phyloP scores from a whole-genome alignment of 352 stramenopile species.

The Phytophthora vignae region DNA sequence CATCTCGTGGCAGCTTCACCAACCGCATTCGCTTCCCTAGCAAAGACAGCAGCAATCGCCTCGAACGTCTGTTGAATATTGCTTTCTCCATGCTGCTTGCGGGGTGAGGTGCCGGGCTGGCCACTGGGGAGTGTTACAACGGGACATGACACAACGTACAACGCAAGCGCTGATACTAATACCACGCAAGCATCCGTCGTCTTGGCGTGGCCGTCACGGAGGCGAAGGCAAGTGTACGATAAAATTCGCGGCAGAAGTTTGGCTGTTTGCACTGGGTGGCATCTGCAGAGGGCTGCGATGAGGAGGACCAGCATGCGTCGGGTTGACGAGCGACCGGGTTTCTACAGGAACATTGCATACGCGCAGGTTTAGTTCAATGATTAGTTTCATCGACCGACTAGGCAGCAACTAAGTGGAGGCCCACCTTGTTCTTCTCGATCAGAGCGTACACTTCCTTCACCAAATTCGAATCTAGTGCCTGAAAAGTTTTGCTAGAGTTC shows the following conservation, averaged over 20 bases:
- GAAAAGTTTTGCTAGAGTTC: conserved; percentile 45
- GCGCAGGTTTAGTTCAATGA: neutral
- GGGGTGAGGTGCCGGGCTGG: conserved; percentile 5
- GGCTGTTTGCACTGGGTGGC: conserved; percentile 38
- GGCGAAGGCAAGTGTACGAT: conserved; percentile 51
- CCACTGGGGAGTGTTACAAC: conserved; percentile 12
- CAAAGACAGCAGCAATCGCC: conserved; percentile 43
- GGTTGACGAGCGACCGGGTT: conserved; percentile 56
- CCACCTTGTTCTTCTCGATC: conserved; percentile 75
- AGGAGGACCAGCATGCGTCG: conserved; percentile 60
- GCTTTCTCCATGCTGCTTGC: conserved; percentile 8
- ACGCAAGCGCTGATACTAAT: conserved; percentile 53
- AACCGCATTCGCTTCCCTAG: conserved; percentile 51
- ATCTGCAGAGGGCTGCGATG: conserved; percentile 61
- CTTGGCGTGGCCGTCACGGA: conserved; percentile 64
- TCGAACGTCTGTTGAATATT: conserved; percentile 34
- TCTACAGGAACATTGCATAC: conserved; percentile 27
- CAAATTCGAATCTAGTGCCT: conserved; percentile 40
- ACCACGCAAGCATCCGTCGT: conserved; percentile 67
- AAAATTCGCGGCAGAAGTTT: conserved; percentile 57
- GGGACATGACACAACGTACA: conserved; percentile 54
- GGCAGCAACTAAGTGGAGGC: neutral
- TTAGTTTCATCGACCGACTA: neutral
- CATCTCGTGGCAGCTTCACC: conserved; percentile 61
- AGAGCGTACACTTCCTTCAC: conserved; percentile 50